Percentiles rank a stretch among this genome's conserved stretches.
phyloP scores from a whole-genome alignment of 371 early-diverging fungal species.

The Synchytrium microbalum region DNA sequence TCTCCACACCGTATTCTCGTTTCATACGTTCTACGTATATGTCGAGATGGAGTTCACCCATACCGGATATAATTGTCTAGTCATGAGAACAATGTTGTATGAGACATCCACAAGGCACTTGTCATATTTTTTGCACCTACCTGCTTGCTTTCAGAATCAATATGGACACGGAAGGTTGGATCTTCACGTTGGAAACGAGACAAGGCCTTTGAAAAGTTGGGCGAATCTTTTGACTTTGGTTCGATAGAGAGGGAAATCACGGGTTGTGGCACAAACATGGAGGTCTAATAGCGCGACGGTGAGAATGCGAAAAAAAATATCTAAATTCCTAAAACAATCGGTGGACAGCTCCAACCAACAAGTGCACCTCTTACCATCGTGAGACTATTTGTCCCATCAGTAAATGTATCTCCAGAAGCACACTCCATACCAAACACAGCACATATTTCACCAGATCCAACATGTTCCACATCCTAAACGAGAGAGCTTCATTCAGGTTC shows the following conservation, averaged over 20 bases:
- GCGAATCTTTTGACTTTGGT: conserved; percentile 82
- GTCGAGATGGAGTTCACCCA: conserved; percentile 96
- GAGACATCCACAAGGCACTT: background rate
- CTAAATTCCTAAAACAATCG: background rate
- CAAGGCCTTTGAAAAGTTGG: conserved; percentile 93
- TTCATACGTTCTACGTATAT: conserved; percentile 97
- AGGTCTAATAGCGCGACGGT: conserved; percentile 40
- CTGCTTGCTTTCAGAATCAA: conserved; percentile 87
- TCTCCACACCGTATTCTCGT: conserved; percentile 91
- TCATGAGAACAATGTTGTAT: conserved; percentile 38
- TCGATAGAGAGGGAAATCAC: conserved; percentile 88
- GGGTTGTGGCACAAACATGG: conserved; percentile 96
- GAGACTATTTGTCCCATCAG: conserved; percentile 72
- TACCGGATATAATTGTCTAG: conserved; percentile 84
- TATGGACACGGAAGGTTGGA: conserved; percentile 94
- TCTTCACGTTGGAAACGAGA: conserved; percentile 95
- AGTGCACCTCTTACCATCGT: conserved; percentile 59
- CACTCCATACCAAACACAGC: conserved; percentile 98
- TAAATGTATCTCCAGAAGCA: conserved; percentile 95
- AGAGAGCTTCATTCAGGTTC: background rate
- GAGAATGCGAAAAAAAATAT: conserved; percentile 3
- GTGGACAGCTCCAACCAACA: conserved; percentile 9
- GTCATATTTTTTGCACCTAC: too few relatives aligned
- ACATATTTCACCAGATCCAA: conserved; percentile 95
- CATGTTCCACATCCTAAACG: conserved; percentile 75